These are phyloP conservation scores for Cercospora brassicicola DNA, from an alignment of 2,329 filamentous ascomycete genomes.

Conservation along the genomic window DNA sequence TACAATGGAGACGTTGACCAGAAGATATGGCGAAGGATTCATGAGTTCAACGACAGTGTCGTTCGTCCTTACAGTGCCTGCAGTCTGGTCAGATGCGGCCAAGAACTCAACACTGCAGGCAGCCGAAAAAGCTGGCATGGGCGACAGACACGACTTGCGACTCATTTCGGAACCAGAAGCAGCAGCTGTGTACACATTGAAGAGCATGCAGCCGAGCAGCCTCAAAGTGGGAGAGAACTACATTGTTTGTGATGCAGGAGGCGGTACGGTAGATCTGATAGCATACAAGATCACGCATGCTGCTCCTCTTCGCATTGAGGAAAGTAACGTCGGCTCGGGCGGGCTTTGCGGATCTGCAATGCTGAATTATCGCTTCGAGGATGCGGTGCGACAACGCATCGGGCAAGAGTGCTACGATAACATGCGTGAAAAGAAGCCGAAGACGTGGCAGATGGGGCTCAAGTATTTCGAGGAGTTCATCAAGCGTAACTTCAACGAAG, in stretches of 20 bases:
- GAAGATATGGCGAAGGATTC: conserved; percentile 74
- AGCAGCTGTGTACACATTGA: conserved; percentile 75
- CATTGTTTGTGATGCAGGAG: conserved; percentile 58
- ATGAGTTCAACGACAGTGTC: conserved; percentile 74
- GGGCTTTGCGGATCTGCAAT: conserved; percentile 77
- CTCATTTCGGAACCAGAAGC: conserved; percentile 81
- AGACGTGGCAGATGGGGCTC: conserved; percentile 67
- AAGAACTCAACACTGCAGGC: conserved; percentile 79
- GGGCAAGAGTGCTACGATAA: conserved; percentile 65
- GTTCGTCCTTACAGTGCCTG: conserved; percentile 78
- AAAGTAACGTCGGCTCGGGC: conserved; percentile 76
- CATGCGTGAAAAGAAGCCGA: conserved; percentile 75
- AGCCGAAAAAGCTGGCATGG: conserved; percentile 77
- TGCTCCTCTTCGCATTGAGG: conserved; percentile 70
- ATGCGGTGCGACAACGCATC: conserved; percentile 68
- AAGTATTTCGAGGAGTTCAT: conserved; percentile 83
- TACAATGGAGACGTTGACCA: conserved; percentile 73
- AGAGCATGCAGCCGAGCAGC: conserved; percentile 74
- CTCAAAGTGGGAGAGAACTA: conserved; percentile 65
- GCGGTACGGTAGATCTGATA: conserved; percentile 64
- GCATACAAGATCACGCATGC: conserved; percentile 78
- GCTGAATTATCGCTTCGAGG: conserved; percentile 77
- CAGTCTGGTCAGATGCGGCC: conserved; percentile 82
- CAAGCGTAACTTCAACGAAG: conserved; percentile 79
- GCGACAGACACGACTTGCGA: conserved; percentile 66